Conservation (phyloP, 225 moss, liverwort and hornwort species). For the Takakia lepidozioides region DNA sequence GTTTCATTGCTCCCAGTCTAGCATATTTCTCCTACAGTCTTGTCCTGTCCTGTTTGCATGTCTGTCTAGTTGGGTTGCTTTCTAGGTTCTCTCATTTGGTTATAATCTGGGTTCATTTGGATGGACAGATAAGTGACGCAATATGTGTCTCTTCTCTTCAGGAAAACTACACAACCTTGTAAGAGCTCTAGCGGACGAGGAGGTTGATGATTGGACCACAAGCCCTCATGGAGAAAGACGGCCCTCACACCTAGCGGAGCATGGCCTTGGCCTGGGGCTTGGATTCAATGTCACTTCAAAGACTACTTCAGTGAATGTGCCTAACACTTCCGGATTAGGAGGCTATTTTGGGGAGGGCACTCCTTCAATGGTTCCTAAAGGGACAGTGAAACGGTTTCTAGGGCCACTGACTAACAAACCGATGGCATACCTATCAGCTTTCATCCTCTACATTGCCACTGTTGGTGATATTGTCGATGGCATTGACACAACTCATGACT, state of each 20-base stretch:
- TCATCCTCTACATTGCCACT: conserved; percentile 92
- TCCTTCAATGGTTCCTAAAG: conserved; percentile 42
- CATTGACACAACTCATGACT: conserved; percentile 98
- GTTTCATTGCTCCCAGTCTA: no score
- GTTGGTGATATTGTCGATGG: conserved; percentile 98
- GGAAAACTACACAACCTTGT: conserved; percentile 98
- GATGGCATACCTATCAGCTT: conserved; percentile 91
- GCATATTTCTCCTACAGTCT: no score
- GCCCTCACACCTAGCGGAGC: conserved; percentile 60
- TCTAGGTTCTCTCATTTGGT: not conserved
- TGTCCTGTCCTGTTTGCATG: not conserved
- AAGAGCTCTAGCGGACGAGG: conserved; percentile 90
- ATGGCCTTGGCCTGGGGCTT: conserved; percentile 80
- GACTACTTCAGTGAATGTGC: conserved; percentile 21
- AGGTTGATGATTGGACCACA: conserved; percentile 67
- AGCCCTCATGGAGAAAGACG: conserved; percentile 51
- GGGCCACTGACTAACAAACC: conserved; percentile 80
- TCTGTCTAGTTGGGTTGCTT: no score
- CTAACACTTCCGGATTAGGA: conserved; percentile 34
- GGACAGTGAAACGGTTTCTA: conserved; percentile 77
- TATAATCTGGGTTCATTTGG: conserved; percentile 8
- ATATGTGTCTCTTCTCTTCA: no score
- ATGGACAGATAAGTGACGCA: no score
- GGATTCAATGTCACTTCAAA: conserved; percentile 58
- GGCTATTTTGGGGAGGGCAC: conserved; percentile 55